Conservation (phyloP, 73 alveolate species). For the Tetrahymena malaccensis region DNA sequence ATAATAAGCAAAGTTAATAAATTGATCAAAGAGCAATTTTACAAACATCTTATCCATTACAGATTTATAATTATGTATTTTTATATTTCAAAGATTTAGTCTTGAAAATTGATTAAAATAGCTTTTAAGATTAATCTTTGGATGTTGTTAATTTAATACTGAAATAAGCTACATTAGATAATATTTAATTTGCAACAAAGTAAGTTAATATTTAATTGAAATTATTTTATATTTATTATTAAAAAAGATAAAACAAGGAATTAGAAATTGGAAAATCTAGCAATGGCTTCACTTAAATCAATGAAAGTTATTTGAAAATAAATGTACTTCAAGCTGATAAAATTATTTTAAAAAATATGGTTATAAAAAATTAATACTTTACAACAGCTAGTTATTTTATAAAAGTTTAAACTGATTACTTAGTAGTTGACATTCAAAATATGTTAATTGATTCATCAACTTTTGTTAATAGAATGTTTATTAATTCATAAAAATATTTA, state of each 20-base stretch:
- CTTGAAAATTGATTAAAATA: too few species aligned
- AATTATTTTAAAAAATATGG: not conserved
- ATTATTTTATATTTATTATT: too few species aligned
- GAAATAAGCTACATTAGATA: too few species aligned
- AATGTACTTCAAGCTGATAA: not conserved
- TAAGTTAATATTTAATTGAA: too few species aligned
- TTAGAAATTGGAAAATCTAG: not conserved
- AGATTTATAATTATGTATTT: too few species aligned
- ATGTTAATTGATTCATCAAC: not conserved
- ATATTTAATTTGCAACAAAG: too few species aligned
- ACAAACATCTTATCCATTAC: not conserved
- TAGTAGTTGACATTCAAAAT: not conserved
- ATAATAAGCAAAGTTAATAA: too few species aligned
- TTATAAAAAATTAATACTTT: not conserved
- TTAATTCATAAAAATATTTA: not conserved
- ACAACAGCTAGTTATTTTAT: not conserved
- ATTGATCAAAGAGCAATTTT: too few species aligned
- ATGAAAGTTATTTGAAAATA: not conserved
- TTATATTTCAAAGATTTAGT: too few species aligned
- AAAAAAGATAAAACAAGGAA: too few species aligned
- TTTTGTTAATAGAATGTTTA: not conserved
- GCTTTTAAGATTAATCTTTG: not conserved
- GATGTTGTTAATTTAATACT: too few species aligned
- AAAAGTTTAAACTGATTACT: not conserved
- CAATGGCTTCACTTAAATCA: not conserved